Percentiles rank a stretch among this genome's conserved stretches.
These are phyloP conservation scores for Coprinopsis cinerea DNA, from an alignment of 768 basidiomycete species.

Conservation along the genomic window DNA sequence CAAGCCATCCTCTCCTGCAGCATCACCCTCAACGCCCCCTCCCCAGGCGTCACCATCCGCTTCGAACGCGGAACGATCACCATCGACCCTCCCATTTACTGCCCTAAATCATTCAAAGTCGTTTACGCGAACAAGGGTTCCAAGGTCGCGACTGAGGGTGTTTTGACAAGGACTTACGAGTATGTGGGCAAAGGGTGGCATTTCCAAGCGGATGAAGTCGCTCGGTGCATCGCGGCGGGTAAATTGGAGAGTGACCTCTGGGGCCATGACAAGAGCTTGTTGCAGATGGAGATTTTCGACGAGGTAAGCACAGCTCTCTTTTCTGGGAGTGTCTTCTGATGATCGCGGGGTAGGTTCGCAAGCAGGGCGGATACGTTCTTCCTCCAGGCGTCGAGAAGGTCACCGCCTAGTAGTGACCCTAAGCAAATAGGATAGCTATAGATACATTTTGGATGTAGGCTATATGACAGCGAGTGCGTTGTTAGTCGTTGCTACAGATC, in stretches of 20 bases:
- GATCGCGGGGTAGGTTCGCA: slow-evolving; percentile 29
- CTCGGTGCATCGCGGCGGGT: slow-evolving; percentile 66
- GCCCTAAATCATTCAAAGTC: slow-evolving; percentile 61
- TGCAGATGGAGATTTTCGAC: slow-evolving; percentile 84
- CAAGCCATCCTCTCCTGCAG: slow-evolving; percentile 71
- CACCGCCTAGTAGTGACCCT: slow-evolving; percentile 1
- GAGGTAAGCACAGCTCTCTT: slow-evolving; percentile 40
- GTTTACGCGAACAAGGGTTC: slow-evolving; percentile 46
- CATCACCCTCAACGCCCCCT: slow-evolving; percentile 43
- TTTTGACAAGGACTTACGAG: slow-evolving; percentile 40
- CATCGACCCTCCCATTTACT: slow-evolving; percentile 60
- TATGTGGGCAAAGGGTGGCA: slow-evolving; percentile 72
- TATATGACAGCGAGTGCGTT: not conserved
- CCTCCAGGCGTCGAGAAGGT: slow-evolving; percentile 61
- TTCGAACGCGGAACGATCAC: slow-evolving; percentile 69
- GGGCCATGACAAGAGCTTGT: slow-evolving; percentile 72
- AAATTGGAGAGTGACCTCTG: slow-evolving; percentile 70
- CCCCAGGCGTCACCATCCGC: slow-evolving; percentile 60
- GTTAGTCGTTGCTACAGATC: no score
- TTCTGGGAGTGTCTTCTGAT: not conserved
- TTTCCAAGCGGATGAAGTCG: slow-evolving; percentile 87
- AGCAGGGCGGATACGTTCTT: slow-evolving; percentile 54
- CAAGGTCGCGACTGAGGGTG: slow-evolving; percentile 40
- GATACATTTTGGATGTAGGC: not conserved
- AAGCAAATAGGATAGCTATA: not conserved